phyloP scores from a whole-genome alignment of 73 alveolate genomes.

The Paramecium bursaria region DNA sequence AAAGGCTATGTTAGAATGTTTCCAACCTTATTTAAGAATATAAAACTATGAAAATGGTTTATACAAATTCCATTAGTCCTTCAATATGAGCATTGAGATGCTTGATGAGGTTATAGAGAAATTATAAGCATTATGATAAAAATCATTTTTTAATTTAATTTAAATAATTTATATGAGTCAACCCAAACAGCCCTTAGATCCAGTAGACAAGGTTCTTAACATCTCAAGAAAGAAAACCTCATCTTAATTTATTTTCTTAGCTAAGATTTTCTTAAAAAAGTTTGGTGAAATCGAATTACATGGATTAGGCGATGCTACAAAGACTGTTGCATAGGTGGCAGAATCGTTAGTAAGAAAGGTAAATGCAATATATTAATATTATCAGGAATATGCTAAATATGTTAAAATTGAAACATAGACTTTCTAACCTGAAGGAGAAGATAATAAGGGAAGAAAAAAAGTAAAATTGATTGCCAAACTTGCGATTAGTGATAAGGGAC shows the following conservation, averaged over 20 bases:
- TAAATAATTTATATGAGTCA: neutral
- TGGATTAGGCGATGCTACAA: conserved; percentile 54
- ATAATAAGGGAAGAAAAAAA: conserved; percentile 34
- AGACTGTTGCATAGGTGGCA: conserved; percentile 42
- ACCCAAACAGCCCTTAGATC: conserved; percentile 29
- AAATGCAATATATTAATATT: neutral
- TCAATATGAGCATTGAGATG: too few relatives aligned
- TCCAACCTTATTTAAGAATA: too few relatives aligned
- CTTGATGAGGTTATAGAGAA: too few relatives aligned
- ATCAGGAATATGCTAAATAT: neutral
- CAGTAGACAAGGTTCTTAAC: conserved; percentile 7
- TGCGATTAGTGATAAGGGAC: conserved; percentile 11
- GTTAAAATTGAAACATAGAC: conserved; percentile 29
- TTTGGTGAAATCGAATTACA: neutral
- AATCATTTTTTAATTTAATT: too few relatives aligned
- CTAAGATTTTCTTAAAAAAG: conserved; percentile 35
- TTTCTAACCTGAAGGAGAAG: neutral
- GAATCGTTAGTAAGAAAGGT: conserved; percentile 39
- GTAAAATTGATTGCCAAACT: conserved; percentile 37
- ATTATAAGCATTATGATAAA: too few relatives aligned
- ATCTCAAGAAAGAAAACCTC: conserved; percentile 36
- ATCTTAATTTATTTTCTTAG: conserved; percentile 34
- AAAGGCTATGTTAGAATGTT: too few relatives aligned
- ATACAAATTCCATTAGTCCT: too few relatives aligned
- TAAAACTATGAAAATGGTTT: too few relatives aligned